Evolutionary conservation across 148 eudicot species (phyloP).

Genomic region (Nepenthes gracilis): DNA sequence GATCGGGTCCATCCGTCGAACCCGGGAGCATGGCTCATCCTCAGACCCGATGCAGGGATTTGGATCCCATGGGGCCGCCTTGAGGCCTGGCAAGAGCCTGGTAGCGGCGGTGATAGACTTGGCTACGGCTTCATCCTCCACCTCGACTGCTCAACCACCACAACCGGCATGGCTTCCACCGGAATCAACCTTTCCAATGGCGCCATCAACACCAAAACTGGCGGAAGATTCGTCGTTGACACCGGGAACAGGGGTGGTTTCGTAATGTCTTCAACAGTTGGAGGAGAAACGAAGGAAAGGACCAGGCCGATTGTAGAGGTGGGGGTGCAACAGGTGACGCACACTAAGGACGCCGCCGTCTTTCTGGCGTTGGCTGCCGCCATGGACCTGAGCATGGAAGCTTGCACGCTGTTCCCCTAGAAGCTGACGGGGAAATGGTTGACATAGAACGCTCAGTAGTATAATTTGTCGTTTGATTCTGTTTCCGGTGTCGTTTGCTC

Average conservation of each 20-base stretch:
- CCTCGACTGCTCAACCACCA: conserved; percentile 25
- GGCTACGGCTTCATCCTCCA: conserved; percentile 66
- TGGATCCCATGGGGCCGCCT: conserved; percentile 93
- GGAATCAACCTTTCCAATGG: conserved; percentile 48
- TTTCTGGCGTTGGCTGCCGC: conserved; percentile 64
- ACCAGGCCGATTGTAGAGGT: conserved; percentile 52
- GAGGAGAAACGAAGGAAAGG: conserved; percentile 30
- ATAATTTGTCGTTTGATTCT: no score
- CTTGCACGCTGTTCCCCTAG: conserved; percentile 40
- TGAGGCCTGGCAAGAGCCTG: conserved; percentile 63
- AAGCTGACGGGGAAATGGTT: conserved; percentile 32
- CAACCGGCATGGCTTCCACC: conserved; percentile 25
- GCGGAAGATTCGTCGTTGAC: conserved; percentile 69
- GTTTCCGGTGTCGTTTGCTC: no score
- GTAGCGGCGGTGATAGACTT: conserved; percentile 19
- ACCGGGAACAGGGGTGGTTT: conserved; percentile 35
- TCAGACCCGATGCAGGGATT: conserved; percentile 63
- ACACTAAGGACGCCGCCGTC: conserved; percentile 61
- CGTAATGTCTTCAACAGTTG: conserved; percentile 87
- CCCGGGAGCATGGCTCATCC: conserved; percentile 94
- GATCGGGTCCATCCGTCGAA: conserved; percentile 62
- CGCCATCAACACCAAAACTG: conserved; percentile 27
- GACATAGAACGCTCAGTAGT: no score
- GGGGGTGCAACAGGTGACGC: conserved; percentile 49
- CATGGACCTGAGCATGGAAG: conserved; percentile 49